Evolutionary conservation across 129 eudicot species (phyloP).

Genomic region (Pseudognaphalium luteoalbum): DNA sequence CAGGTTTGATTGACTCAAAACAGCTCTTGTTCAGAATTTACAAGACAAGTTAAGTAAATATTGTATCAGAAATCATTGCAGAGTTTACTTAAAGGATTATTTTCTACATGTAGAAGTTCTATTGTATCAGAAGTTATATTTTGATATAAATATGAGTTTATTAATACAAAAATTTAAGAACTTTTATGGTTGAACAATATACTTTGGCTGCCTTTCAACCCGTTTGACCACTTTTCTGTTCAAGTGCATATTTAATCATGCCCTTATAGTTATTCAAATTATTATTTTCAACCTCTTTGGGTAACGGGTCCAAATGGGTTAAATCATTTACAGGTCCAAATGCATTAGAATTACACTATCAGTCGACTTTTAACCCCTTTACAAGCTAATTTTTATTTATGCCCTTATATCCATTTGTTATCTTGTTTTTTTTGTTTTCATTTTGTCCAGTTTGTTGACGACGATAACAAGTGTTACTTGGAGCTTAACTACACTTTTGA

Average conservation of each 20-base stretch:
- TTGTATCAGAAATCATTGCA: neutral
- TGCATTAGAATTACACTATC: neutral
- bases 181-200: neutral
- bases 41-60: neutral
- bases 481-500: slow-evolving; percentile 66
- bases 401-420: neutral
- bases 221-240: neutral
- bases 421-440: neutral
- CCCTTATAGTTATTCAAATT: neutral
- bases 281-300: neutral
- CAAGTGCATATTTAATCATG: neutral
- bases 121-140: too few species aligned
- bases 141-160: neutral
- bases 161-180: neutral
- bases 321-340: neutral
- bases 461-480: slow-evolving; percentile 51
- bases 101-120: too few species aligned
- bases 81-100: too few species aligned
- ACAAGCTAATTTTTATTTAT: neutral
- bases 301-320: neutral
- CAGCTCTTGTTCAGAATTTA: neutral
- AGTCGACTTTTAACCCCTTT: neutral
- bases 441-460: slow-evolving; percentile 51
- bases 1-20: slow-evolving; percentile 12
- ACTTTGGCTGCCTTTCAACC: neutral